A percentile compares a stretch with the other conserved stretches of the same genome.
Evolutionary conservation across 306 rosid genomes (phyloP).

Genomic region (Fagus sylvatica): DNA sequence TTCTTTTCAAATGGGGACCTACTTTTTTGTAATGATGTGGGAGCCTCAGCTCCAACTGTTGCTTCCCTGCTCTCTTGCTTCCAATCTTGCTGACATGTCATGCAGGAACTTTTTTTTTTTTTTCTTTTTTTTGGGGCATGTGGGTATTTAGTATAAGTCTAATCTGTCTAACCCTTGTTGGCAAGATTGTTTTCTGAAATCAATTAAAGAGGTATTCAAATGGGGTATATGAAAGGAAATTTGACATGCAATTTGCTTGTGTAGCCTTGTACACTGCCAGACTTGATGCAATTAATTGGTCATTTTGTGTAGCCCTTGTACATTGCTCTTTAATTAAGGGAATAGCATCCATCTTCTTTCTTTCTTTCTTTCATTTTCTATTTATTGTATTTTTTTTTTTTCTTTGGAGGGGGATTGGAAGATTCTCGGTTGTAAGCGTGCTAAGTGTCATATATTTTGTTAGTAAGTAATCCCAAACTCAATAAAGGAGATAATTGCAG

Average conservation of each 20-base stretch:
- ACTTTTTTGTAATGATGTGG: conserved; percentile 17
- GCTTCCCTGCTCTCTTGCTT: conserved; percentile 47
- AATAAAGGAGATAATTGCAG: too few relatives aligned
- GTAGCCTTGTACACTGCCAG: neutral
- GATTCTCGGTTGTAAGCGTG: too few relatives aligned
- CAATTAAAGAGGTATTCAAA: conserved; percentile 26
- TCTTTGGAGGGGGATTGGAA: too few relatives aligned
- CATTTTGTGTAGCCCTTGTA: neutral
- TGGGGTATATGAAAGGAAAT: neutral
- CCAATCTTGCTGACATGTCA: conserved; percentile 61
- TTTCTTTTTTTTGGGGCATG: conserved; percentile 38
- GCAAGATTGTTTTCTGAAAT: conserved; percentile 36
- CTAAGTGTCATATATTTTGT: too few relatives aligned
- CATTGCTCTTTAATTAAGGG: neutral
- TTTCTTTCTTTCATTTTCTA: neutral
- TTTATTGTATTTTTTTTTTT: neutral
- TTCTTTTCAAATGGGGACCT: conserved; percentile 56
- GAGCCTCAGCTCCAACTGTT: conserved; percentile 22
- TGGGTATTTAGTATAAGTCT: conserved; percentile 56
- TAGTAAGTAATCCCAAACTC: too few relatives aligned
- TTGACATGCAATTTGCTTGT: neutral
- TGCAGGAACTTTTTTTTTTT: conserved; percentile 45
- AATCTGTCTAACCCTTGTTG: conserved; percentile 48
- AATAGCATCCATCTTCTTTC: neutral
- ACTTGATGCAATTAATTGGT: neutral